phyloP scores from a whole-genome alignment of 768 basidiomycete genomes.

The Galerina marginata region DNA sequence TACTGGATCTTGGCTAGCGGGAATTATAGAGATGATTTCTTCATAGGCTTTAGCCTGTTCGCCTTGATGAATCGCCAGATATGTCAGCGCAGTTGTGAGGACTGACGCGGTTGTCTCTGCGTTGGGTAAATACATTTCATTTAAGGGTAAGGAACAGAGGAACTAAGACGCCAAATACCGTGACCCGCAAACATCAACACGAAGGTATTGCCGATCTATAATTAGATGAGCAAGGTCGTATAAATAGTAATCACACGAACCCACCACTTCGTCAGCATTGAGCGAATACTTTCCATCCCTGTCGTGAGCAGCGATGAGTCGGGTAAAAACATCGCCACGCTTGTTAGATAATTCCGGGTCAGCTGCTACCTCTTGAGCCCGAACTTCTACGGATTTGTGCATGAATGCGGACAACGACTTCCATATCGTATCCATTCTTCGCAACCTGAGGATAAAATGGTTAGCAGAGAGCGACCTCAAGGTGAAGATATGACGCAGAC shows the following conservation, averaged over 20 bases:
- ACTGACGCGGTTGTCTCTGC: slow-evolving; percentile 17
- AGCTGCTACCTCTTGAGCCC: slow-evolving; percentile 12
- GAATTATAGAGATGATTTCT: slow-evolving; percentile 9
- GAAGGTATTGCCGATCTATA: slow-evolving; percentile 30
- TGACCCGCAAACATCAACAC: slow-evolving; percentile 31
- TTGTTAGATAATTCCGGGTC: neutral
- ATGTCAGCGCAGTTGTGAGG: slow-evolving; percentile 7
- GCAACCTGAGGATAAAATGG: slow-evolving; percentile 11
- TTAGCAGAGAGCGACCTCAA: neutral
- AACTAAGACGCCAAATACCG: slow-evolving; percentile 12
- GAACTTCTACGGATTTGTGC: slow-evolving; percentile 10
- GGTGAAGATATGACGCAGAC: slow-evolving; percentile 10
- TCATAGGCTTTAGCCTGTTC: slow-evolving; percentile 14
- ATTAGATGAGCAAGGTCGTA: neutral
- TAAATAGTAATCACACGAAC: neutral
- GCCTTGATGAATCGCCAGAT: slow-evolving; percentile 10
- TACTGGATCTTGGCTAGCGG: slow-evolving; percentile 9
- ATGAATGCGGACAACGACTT: slow-evolving; percentile 19
- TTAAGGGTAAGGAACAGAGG: neutral
- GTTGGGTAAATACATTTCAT: neutral
- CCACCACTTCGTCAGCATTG: slow-evolving; percentile 27
- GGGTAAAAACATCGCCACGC: slow-evolving; percentile 20
- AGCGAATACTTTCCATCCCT: slow-evolving; percentile 23
- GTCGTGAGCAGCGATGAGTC: slow-evolving; percentile 24
- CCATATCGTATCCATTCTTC: slow-evolving; percentile 22